These are phyloP conservation scores for Verbena officinalis DNA, from an alignment of 257 asterid genomes.

Conservation along the genomic window DNA sequence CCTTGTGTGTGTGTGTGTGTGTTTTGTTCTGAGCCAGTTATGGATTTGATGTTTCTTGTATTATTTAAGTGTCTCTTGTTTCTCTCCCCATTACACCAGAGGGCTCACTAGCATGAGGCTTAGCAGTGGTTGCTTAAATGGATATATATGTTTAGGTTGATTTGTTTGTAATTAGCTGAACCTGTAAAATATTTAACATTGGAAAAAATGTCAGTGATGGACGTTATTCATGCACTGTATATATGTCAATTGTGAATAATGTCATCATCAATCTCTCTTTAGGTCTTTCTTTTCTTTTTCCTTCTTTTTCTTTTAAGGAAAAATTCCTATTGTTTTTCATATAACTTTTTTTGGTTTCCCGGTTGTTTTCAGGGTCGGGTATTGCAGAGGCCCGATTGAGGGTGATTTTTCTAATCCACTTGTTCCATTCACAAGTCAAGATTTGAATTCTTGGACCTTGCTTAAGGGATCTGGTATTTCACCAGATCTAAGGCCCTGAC, in stretches of 20 bases:
- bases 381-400: too few relatives aligned
- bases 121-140: conserved; percentile 9
- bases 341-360: too few relatives aligned
- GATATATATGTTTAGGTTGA: conserved; percentile 25
- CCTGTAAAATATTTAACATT: conserved; percentile 1
- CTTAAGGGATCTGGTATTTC: too few relatives aligned
- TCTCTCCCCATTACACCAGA: neutral
- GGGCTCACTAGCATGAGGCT: conserved; percentile 14
- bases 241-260: conserved; percentile 23
- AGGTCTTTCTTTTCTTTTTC: neutral
- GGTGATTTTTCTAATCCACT: too few relatives aligned
- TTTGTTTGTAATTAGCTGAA: conserved; percentile 29
- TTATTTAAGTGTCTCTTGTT: neutral
- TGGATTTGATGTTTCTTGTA: conserved; percentile 12
- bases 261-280: neutral
- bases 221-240: conserved; percentile 15
- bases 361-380: too few relatives aligned
- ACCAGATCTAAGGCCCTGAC: too few relatives aligned
- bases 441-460: too few relatives aligned
- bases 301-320: neutral
- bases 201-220: neutral
- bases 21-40: neutral
- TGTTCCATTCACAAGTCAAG: too few relatives aligned
- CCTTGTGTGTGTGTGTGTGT: neutral
- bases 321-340: too few relatives aligned